A percentile compares a stretch with the other conserved stretches of the same genome.
Conservation (phyloP, 2,329 filamentous ascomycete species). For the Ilyonectria robusta region DNA sequence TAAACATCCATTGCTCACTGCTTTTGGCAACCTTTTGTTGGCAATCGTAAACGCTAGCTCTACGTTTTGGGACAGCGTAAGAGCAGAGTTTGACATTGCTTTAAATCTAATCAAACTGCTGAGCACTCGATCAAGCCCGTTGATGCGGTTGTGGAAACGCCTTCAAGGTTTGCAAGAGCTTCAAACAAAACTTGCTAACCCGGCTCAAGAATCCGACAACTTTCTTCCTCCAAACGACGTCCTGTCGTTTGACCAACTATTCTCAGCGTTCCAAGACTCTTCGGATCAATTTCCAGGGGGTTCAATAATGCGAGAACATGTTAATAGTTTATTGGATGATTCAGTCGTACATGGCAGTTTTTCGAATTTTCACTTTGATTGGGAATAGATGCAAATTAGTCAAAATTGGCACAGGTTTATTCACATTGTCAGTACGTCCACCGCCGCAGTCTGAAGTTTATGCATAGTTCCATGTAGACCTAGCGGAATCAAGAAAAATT, state of each 20-base stretch:
- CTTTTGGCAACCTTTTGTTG: slow-evolving; percentile 19
- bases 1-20: slow-evolving; percentile 5
- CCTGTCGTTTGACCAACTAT: background rate
- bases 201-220: background rate
- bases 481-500: no score
- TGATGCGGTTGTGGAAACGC: slow-evolving; percentile 13
- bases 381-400: no score
- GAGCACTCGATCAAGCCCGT: slow-evolving; percentile 3
- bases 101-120: slow-evolving; percentile 10
- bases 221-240: background rate
- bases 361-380: no score
- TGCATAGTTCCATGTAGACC: no score
- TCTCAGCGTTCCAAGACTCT: background rate
- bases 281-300: background rate
- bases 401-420: no score
- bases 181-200: background rate
- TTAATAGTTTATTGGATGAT: background rate
- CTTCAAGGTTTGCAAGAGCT: slow-evolving; percentile 18
- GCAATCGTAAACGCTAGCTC: background rate
- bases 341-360: no score
- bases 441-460: no score
- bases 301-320: background rate
- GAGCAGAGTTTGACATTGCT: slow-evolving; percentile 10
- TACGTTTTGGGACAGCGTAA: background rate
- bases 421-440: no score